Evolutionary conservation across 495 filamentous ascomycete genomes (phyloP), one percentile per base, ranked within the genome.

Genomic region (Stereocaulon alpinum): DNA sequence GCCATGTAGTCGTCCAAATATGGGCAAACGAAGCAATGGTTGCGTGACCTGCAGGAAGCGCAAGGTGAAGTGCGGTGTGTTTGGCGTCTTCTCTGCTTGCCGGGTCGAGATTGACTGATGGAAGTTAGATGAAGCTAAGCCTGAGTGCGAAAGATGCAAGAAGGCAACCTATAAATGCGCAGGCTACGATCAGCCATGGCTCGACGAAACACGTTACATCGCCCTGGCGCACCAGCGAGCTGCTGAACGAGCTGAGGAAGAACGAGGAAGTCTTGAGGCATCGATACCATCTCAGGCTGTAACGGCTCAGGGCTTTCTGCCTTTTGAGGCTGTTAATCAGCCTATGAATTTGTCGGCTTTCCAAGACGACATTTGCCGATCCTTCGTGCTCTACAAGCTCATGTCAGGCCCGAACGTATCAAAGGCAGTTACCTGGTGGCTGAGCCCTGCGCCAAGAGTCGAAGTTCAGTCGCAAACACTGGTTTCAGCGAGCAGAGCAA

Each of bases 21-120:
- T 59, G 57, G 57, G 57, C 37, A 59, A 59, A 59, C 70, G 74
- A 43, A 69, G 72, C 34, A 77, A 71, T 15, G 75, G 75, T 30
- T 77, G 75, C 57, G 50, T 76, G 53, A 76, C 75, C 44, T 77
- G 75, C 58, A 68, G 74, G 51, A 68, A 69, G 44, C 72, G 75
- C 50, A 77, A 77, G 60, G 73, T 77, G 18, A 72, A 73, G 56
- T 77, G 75, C 65, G 73, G 51, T 55, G 40, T 9, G 51, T 40
- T 11, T 41, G 18, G 9, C 34, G 7, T 18, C 0, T 20, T 14
- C 11, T 6, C 29, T 22, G 4, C 50, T 22, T 18, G 17, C 9
- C 5, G n/a, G 15, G 18, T 29, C 2, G 10, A 17, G 5, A 29
- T 55, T 6, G 37, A 27, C 32, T 55, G 32, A 37, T 20, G 32